phyloP scores from a whole-genome alignment of 495 filamentous ascomycete species.

The Penicillium bovifimosum region DNA sequence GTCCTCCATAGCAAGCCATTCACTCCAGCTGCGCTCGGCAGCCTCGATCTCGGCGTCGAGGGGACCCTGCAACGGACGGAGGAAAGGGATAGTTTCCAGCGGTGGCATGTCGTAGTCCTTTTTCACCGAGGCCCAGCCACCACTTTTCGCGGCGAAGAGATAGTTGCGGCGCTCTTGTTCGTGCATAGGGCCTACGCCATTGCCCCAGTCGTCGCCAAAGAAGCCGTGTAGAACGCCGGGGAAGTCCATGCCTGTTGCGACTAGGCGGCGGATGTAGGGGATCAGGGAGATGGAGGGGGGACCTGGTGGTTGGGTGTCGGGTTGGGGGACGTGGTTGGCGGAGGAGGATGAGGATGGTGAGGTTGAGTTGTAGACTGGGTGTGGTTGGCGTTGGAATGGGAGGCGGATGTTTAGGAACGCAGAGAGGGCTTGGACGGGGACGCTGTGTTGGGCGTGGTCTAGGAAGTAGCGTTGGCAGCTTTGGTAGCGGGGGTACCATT shows the following conservation, averaged over 20 bases:
- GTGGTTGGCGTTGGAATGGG: constrained; percentile 42
- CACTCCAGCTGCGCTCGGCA: constrained; percentile 77
- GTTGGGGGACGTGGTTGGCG: constrained; percentile 21
- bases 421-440: constrained; percentile 78
- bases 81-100: constrained; percentile 78
- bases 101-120: constrained; percentile 79
- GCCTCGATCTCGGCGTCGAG: constrained; percentile 73
- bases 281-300: constrained; percentile 64
- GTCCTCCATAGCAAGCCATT: constrained; percentile 90
- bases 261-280: constrained; percentile 84
- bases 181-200: constrained; percentile 74
- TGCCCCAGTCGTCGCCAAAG: constrained; percentile 86
- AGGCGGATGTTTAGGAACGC: constrained; percentile 81
- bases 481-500: constrained; percentile 91
- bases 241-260: constrained; percentile 86
- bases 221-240: constrained; percentile 84
- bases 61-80: constrained; percentile 70
- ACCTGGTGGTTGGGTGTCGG: constrained; percentile 16
- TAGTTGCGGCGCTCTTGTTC: constrained; percentile 92
- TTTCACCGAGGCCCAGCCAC: constrained; percentile 82
- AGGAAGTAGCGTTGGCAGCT: constrained; percentile 91
- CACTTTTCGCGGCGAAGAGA: constrained; percentile 88
- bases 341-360: constrained; percentile 27
- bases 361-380: constrained; percentile 34
- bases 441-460: constrained; percentile 82